Percentiles rank a stretch among this genome's conserved stretches.
These are phyloP conservation scores for Deakozyma indianensis DNA, from an alignment of 805 yeast species.

Conservation along the genomic window DNA sequence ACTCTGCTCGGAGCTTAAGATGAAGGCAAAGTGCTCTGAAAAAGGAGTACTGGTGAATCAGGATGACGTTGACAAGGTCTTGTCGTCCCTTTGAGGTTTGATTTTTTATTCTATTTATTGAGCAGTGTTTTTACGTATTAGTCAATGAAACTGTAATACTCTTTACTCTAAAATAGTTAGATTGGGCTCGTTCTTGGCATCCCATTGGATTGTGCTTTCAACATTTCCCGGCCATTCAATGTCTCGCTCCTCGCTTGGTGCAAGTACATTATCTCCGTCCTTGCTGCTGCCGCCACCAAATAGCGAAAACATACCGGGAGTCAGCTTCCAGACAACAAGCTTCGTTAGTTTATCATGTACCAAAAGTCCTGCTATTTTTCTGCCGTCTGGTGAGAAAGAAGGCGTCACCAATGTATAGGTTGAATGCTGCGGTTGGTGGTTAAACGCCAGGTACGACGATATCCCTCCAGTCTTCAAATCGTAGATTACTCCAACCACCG, in stretches of 20 bases:
- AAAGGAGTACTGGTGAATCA: constrained; percentile 79
- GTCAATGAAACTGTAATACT: not conserved
- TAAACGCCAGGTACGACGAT: not conserved
- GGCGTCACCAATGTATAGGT: not conserved
- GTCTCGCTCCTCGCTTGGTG: not conserved
- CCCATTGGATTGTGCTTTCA: not conserved
- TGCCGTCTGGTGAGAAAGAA: not conserved
- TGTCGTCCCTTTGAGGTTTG: constrained; percentile 7
- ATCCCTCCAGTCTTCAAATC: not conserved
- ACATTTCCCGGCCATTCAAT: not conserved
- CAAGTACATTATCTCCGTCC: not conserved
- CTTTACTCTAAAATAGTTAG: not conserved
- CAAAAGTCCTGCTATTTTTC: not conserved
- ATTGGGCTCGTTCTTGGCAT: not conserved
- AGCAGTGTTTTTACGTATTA: not conserved
- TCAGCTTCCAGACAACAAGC: not conserved
- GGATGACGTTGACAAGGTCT: constrained; percentile 54
- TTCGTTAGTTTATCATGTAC: not conserved
- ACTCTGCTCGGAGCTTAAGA: constrained; percentile 73
- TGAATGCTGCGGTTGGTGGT: not conserved
- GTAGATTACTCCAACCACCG: not conserved
- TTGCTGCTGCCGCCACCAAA: not conserved
- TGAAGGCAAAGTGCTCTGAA: constrained; percentile 92
- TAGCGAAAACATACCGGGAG: not conserved
- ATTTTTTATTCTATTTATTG: not conserved